These are phyloP conservation scores for Pyronema domesticum DNA, from an alignment of 495 filamentous ascomycete genomes.

Conservation along the genomic window DNA sequence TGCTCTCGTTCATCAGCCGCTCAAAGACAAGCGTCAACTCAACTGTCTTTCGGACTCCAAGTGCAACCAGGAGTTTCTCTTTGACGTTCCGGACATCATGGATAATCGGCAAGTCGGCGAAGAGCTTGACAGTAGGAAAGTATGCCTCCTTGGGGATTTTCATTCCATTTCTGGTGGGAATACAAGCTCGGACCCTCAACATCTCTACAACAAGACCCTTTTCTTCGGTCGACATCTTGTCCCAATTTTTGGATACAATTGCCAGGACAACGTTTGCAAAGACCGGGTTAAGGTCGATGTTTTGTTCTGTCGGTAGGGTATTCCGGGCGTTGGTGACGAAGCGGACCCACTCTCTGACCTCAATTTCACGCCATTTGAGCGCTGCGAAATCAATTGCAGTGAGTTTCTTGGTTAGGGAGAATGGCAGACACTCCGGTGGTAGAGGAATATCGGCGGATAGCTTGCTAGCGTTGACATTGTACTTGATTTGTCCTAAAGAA, in stretches of 20 bases:
- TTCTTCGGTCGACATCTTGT: constrained; percentile 43
- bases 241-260: constrained; percentile 77
- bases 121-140: constrained; percentile 80
- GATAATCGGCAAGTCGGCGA: constrained; percentile 77
- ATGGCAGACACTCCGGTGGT: constrained; percentile 66
- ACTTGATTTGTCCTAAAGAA: constrained; percentile 51
- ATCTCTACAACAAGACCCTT: constrained; percentile 46
- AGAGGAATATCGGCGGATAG: constrained; percentile 70
- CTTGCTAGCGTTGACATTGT: constrained; percentile 52
- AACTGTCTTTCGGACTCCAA: constrained; percentile 76
- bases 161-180: constrained; percentile 88
- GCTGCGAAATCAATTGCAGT: constrained; percentile 48
- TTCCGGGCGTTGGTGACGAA: constrained; percentile 40
- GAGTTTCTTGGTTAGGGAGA: constrained; percentile 48
- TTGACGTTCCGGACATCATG: constrained; percentile 58
- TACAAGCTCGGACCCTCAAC: constrained; percentile 49
- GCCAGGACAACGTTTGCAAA: constrained; percentile 66
- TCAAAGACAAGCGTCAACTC: constrained; percentile 87
- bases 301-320: constrained; percentile 32
- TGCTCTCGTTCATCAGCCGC: constrained; percentile 44
- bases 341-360: constrained; percentile 63
- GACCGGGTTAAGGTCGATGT: constrained; percentile 48
- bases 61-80: constrained; percentile 64
- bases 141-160: constrained; percentile 71
- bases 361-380: constrained; percentile 67